A percentile compares a stretch with the other conserved stretches of the same genome.
Conservation (phyloP, 805 yeast genomes). For the Pichia membranifaciens region DNA sequence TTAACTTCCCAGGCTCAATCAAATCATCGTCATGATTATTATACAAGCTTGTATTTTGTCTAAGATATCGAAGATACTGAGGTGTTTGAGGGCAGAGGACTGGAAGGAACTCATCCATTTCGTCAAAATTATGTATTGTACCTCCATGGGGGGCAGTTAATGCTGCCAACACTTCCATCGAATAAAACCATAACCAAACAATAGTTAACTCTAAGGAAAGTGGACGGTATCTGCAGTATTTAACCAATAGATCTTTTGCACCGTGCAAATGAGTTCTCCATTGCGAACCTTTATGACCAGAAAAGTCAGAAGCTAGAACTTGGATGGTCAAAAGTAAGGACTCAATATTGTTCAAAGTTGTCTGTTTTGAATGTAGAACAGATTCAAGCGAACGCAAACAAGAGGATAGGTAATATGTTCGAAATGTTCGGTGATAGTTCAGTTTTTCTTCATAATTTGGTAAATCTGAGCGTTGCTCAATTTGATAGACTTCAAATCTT, state of each 20-base stretch:
- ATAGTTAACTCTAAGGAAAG: conserved; percentile 32
- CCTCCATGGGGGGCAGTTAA: conserved; percentile 56
- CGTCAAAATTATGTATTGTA: conserved; percentile 46
- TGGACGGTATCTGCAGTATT: conserved; percentile 26
- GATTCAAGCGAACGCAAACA: conserved; percentile 59
- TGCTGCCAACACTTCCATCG: conserved; percentile 58
- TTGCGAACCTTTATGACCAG: conserved; percentile 49
- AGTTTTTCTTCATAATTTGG: conserved; percentile 19
- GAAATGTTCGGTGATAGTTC: conserved; percentile 49
- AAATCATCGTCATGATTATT: background rate
- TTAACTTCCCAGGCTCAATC: conserved; percentile 15
- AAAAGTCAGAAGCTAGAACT: conserved; percentile 59
- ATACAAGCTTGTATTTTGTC: background rate
- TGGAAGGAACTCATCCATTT: conserved; percentile 35
- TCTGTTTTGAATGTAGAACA: conserved; percentile 37
- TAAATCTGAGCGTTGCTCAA: conserved; percentile 16
- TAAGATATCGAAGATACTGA: conserved; percentile 4
- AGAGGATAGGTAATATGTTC: conserved; percentile 55
- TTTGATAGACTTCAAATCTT: conserved; percentile 36
- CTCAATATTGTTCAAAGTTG: conserved; percentile 53
- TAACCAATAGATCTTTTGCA: conserved; percentile 54
- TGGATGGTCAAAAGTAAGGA: conserved; percentile 64
- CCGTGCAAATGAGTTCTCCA: conserved; percentile 69
- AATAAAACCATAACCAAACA: conserved; percentile 52
- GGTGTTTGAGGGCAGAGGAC: conserved; percentile 18